Base-by-base conservation (phyloP, 2,329 filamentous ascomycete genomes). In the Botryotinia calthae region DNA sequence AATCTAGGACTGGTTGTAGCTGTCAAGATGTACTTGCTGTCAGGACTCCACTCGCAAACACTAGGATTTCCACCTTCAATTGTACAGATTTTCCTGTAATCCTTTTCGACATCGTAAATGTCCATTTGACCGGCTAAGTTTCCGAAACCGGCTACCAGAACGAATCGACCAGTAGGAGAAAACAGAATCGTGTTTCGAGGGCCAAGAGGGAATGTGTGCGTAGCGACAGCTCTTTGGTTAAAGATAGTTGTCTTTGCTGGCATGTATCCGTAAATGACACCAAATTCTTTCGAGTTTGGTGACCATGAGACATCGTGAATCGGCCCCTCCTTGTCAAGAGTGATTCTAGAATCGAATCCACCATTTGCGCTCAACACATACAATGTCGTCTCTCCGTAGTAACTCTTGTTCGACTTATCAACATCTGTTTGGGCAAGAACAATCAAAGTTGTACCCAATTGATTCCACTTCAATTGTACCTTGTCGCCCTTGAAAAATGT, bases 401-500 rank as follows among this genome's bases (percentile, higher is more conserved):
- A 99, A 84, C 94, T 98, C 89, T 98, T 98, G 84, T 97, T 97
- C 73, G 94, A 94, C 85, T 96, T 97, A 84, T 99, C 96, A 71
- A 98, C 96, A 76, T 99, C 96, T 46, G 96, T 99, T 85, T 98
- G 95, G 72, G 96, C 95, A 79, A 99, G 89, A 77, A 98, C 95
- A 80, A 99, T 92, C 81, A 98, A 84, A 81, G 91, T 95, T 54
- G 95, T 97, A 70, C 96, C 96, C 75, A 94, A 87, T 77, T 91
- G 89, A 84, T 99, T 99, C 96, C 96, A 99, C 86, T 98, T 98
- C 81, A 99, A 86, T 84, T 98, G 94, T 65, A 99, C 95, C 86
- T 98, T 98, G 86, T 99, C 96, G 76, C 95, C 95, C 86, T 99
- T 99, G 89, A 94, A 99, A 82, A 99, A 99, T 1, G 92, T 98